Evolutionary conservation across 2,329 filamentous ascomycete species (phyloP), one percentile per base, ranked within the genome.

Genomic region (Hymenoscyphus salicellus): DNA sequence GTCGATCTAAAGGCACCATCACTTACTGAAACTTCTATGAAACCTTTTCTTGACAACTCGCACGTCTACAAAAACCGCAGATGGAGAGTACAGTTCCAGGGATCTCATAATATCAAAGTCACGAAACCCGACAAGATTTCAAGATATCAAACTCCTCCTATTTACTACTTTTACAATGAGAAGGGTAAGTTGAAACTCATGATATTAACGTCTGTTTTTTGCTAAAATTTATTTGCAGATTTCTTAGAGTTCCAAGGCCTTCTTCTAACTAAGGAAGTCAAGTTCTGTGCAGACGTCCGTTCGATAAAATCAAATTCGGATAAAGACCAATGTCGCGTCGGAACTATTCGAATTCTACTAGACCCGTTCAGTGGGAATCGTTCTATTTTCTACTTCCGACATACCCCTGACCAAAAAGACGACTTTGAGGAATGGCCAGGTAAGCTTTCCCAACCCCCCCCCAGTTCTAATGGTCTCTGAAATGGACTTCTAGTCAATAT

Each of bases 381-480:
- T 11, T 64, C 61, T 20, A 69, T 70, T 14, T 61, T 70, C 11
- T 70, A 70, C 55, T 70, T 70, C 58, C 62, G 65, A 33, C 65
- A 68, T 32, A 68, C 63, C 14, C 49, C 58, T 10, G 65, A 68
- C 28, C 67, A 68, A 17, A 69, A 63, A 60, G 58, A 64, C 17
- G 64, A 62, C 5, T 72, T 70, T 43, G 68, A 69, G 28, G 66
- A 72, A 64, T 69, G 66, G 66, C 68, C 70, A 49, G 63, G 68
- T 70, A 65, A 16, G 43, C 46, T 36, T 28, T 23, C 10, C 11
- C 28, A 33, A 26, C 23, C 32, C 33, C 23, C 32, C 33, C 58
- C 2, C 43, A 33, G 16, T 33, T 43, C 7, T n/a, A 61, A 14
- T 5, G 6, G 11, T 33, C 11, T 38, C 38, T 41, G 26, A 49